phyloP scores from a whole-genome alignment of 345 rosid species.

The Citrus australasica region DNA sequence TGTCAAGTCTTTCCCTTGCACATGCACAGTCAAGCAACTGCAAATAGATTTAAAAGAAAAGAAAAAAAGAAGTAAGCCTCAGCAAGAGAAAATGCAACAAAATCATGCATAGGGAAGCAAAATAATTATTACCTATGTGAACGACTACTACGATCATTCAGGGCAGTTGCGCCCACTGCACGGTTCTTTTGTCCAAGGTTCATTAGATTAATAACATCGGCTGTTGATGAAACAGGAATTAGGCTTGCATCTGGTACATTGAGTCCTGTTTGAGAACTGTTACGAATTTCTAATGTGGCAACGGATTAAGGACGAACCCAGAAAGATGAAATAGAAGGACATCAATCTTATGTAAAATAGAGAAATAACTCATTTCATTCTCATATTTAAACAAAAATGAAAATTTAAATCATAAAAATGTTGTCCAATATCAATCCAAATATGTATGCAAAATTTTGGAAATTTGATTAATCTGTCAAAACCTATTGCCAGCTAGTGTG shows the following conservation, averaged over 20 bases:
- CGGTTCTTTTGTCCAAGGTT: slow-evolving; percentile 87
- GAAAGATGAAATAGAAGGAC: neutral
- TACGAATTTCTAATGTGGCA: slow-evolving; percentile 84
- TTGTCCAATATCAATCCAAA: neutral
- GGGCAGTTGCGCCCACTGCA: slow-evolving; percentile 89
- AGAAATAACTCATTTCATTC: neutral
- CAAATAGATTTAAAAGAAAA: slow-evolving; percentile 24
- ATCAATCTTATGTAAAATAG: neutral
- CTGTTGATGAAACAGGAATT: slow-evolving; percentile 77
- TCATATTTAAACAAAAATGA: neutral
- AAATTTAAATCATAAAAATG: too few relatives aligned
- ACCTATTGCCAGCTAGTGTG: neutral
- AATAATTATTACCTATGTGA: slow-evolving; percentile 71
- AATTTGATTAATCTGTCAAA: neutral
- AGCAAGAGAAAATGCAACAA: neutral
- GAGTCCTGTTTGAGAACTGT: slow-evolving; percentile 86
- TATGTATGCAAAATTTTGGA: neutral
- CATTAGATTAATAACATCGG: slow-evolving; percentile 89
- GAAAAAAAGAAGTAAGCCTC: neutral
- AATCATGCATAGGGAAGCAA: slow-evolving; percentile 10
- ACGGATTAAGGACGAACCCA: slow-evolving; percentile 41
- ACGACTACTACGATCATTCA: slow-evolving; percentile 98
- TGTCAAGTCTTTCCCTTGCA: slow-evolving; percentile 89
- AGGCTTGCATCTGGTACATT: slow-evolving; percentile 94
- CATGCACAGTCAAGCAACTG: slow-evolving; percentile 97